These are phyloP conservation scores for Colletotrichum sp. DNA, from an alignment of 2,329 filamentous ascomycete genomes.

Conservation along the genomic window DNA sequence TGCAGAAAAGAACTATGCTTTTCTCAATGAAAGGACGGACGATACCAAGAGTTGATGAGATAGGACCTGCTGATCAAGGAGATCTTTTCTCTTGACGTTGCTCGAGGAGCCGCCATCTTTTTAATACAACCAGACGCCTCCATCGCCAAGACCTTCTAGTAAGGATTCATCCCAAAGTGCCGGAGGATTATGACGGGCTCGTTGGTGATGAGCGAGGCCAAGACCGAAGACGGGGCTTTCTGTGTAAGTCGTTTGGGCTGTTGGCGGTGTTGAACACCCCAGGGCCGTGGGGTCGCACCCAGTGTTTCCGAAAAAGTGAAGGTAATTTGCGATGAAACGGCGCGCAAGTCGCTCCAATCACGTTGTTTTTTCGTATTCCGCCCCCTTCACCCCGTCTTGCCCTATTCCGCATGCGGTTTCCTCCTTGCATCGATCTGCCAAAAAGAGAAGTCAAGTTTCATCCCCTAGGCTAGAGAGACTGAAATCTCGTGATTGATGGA, in stretches of 20 bases:
- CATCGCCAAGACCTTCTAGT: constrained; percentile 4
- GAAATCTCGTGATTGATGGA: not conserved
- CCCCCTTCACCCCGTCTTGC: not conserved
- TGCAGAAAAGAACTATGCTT: not conserved
- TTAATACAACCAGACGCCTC: not conserved
- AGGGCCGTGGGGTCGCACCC: not conserved
- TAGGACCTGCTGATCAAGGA: not conserved
- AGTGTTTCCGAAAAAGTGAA: constrained; percentile 2
- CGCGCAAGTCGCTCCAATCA: not conserved
- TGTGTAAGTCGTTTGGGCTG: not conserved
- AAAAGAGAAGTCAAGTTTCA: not conserved
- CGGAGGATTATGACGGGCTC: not conserved
- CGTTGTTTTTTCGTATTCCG: not conserved
- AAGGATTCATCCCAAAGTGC: not conserved
- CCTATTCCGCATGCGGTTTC: not conserved
- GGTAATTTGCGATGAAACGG: constrained; percentile 9
- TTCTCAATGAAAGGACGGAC: not conserved
- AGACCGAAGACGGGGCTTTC: not conserved
- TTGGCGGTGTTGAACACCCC: not conserved
- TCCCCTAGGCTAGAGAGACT: not conserved
- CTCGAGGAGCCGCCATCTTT: not conserved
- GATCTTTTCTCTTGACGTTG: too few relatives aligned
- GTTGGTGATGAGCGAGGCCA: not conserved
- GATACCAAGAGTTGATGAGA: not conserved
- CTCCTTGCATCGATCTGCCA: constrained; percentile 8